A percentile compares a stretch with the other conserved stretches of the same genome.
Conservation (phyloP, 2,329 filamentous ascomycete genomes). For the Alternaria metachromatica region DNA sequence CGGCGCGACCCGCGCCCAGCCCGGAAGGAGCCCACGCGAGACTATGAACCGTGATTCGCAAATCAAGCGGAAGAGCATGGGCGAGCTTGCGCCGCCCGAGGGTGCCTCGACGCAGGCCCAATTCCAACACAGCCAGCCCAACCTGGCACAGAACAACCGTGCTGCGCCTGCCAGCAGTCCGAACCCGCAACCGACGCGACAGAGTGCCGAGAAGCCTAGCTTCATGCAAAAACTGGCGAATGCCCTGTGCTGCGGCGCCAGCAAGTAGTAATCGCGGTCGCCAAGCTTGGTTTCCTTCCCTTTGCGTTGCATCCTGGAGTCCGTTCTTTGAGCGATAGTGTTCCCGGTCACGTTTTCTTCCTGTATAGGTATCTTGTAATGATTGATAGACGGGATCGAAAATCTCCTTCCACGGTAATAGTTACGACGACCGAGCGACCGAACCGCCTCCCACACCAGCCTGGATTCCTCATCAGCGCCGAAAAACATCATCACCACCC, state of each 20-base stretch:
- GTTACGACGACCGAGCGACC: conserved; percentile 37
- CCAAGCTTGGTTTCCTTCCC: conserved; percentile 24
- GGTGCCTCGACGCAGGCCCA: conserved; percentile 88
- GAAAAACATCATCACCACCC: conserved; percentile 23
- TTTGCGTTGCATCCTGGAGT: conserved; percentile 46
- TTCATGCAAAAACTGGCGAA: conserved; percentile 94
- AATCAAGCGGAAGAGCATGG: conserved; percentile 73
- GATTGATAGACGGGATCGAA: conserved; percentile 50
- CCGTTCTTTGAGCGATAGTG: conserved; percentile 42
- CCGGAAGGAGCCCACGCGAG: conserved; percentile 48
- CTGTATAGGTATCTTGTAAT: conserved; percentile 53
- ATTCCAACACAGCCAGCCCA: conserved; percentile 94
- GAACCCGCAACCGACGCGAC: conserved; percentile 59
- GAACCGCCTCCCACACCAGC: conserved; percentile 30
- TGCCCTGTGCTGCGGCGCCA: conserved; percentile 78
- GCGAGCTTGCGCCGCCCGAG: conserved; percentile 82
- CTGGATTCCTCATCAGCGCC: conserved; percentile 34
- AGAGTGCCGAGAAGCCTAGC: conserved; percentile 71
- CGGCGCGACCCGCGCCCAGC: conserved; percentile 65
- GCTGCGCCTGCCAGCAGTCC: conserved; percentile 55
- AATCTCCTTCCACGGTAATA: conserved; percentile 46
- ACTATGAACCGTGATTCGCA: conserved; percentile 31
- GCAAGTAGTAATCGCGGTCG: conserved; percentile 34
- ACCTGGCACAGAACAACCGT: conserved; percentile 72
- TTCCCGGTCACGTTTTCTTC: conserved; percentile 40